Evolutionary conservation across 371 early-diverging fungal genomes (phyloP), one percentile per base, ranked within the genome.

Genomic region (Mucor plumbeus): DNA sequence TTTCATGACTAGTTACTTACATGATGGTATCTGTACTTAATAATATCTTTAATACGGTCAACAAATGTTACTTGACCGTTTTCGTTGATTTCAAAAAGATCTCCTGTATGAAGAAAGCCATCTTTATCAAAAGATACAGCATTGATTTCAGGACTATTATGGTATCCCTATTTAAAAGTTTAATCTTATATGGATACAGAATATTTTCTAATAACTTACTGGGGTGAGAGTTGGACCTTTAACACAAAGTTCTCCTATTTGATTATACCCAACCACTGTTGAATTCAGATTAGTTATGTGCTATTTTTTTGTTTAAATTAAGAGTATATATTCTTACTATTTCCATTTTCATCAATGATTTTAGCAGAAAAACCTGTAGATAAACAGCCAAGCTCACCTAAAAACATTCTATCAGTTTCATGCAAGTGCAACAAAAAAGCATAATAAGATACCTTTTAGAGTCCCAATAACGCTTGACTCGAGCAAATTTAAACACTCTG

Each of bases 201-300:
- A 14, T 5, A 33, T 54, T 10, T 6, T 15, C 47, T 47, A 7
- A 4, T 17, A 17, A 0, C 41, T 40, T 68, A 63, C 79, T 59
- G 80, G 78, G 92, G 92, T 93, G 14, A 92, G 75, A 72, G 91
- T 93, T 7, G 94, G 91, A 0, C 96, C 92, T 36, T 89, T 86
- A 50, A 94, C 57, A 78, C 93, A 88, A 53, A 95, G 76, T 72
- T 93, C 94, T 34, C 94, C 93, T 3, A 67, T 64, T 54, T 89
- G 70, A 19, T 81, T 82, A 5, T 69, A 21, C 38, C 33, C 33
- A 13, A 54, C 5, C 14, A 31, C 58, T 38, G 35, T 6, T 35
- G 11, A 8, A 21, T 53, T 10, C n/a, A 6, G 8, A 7, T n/a
- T 34, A 38, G 35, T 7, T 10, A 58, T 38, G 5, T n/a, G n/a